These are phyloP conservation scores for Teratosphaeria viscida DNA, from an alignment of 2,329 filamentous ascomycete species.

Conservation along the genomic window DNA sequence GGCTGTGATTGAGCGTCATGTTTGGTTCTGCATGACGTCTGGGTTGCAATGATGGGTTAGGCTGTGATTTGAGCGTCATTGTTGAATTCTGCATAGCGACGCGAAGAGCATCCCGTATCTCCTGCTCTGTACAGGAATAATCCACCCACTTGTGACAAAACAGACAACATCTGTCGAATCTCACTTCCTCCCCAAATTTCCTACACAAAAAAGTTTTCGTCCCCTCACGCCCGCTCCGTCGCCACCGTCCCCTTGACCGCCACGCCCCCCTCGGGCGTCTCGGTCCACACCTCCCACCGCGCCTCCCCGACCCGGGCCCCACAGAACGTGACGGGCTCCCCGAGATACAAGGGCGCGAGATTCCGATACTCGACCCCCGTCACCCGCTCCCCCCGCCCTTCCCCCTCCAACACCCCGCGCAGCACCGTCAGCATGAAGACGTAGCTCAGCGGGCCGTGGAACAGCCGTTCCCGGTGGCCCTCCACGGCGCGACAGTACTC, in stretches of 20 bases:
- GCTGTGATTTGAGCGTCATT: not conserved
- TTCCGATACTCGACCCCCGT: slow-evolving; percentile 66
- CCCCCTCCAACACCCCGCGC: slow-evolving; percentile 38
- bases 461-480: slow-evolving; percentile 62
- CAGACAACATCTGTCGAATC: no score
- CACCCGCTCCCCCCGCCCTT: slow-evolving; percentile 32
- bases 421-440: slow-evolving; percentile 65
- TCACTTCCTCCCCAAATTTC: no score
- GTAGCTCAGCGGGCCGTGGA: slow-evolving; percentile 77
- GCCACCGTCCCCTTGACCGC: slow-evolving; percentile 35
- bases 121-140: no score
- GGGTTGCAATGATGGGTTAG: not conserved
- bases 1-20: not conserved
- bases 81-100: not conserved
- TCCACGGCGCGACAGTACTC: slow-evolving; percentile 60
- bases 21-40: not conserved
- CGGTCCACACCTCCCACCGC: slow-evolving; percentile 33
- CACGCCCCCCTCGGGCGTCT: slow-evolving; percentile 31
- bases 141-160: no score
- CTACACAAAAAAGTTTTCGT: no score
- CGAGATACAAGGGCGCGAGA: slow-evolving; percentile 66
- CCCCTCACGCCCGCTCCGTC: slow-evolving; percentile 11
- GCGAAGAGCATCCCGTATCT: not conserved
- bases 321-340: slow-evolving; percentile 61
- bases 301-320: slow-evolving; percentile 39